phyloP scores from a whole-genome alignment of 2,329 filamentous ascomycete species.

The Paraconiothyrium brasiliense region DNA sequence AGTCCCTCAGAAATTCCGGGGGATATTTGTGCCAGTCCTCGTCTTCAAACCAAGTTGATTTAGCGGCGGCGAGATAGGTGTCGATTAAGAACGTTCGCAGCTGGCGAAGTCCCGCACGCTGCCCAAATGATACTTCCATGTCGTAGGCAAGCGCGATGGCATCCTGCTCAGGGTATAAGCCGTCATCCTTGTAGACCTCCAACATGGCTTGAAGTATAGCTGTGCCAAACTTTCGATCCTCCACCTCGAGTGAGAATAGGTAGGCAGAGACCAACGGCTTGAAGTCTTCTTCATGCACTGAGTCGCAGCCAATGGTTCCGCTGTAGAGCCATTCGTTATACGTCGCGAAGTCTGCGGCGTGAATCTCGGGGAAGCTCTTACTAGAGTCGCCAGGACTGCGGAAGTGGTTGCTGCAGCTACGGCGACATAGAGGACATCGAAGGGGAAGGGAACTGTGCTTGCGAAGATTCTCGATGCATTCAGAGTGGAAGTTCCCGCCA shows the following conservation, averaged over 20 bases:
- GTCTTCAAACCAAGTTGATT: not conserved
- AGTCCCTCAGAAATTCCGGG: not conserved
- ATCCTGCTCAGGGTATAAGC: not conserved
- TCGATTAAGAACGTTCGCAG: not conserved
- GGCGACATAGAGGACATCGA: conserved; percentile 30
- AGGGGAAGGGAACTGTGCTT: not conserved
- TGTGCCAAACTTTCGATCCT: not conserved
- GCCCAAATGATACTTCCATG: not conserved
- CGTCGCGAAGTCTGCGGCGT: conserved; percentile 13
- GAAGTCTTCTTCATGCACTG: not conserved
- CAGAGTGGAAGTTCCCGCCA: conserved; percentile 21
- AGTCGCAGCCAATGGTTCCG: conserved; percentile 1
- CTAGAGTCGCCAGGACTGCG: not conserved
- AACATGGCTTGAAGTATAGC: conserved; percentile 2
- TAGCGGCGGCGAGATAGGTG: not conserved
- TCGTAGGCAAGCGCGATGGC: not conserved
- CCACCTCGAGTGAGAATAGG: not conserved
- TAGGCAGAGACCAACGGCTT: not conserved
- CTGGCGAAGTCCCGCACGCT: not conserved
- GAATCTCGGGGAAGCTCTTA: too few relatives aligned
- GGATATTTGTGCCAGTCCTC: not conserved
- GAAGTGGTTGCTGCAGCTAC: not conserved
- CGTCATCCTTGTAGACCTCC: not conserved
- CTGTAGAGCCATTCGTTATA: conserved; percentile 32
- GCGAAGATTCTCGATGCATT: conserved; percentile 18